Evolutionary conservation across 1,284 basidiomycete species (phyloP).

Genomic region (Trametes versicolor): DNA sequence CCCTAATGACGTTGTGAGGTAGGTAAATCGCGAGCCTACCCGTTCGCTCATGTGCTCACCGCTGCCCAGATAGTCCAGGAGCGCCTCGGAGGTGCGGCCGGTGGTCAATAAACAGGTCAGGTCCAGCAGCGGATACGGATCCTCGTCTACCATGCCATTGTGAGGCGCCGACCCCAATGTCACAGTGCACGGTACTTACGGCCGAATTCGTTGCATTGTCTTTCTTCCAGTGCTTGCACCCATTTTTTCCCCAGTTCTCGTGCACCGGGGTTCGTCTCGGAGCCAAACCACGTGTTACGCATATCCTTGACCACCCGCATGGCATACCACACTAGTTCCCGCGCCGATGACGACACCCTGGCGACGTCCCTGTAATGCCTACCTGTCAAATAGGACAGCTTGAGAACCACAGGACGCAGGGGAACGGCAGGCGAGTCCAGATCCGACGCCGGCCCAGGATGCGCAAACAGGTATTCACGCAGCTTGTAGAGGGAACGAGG

Average conservation of each 20-base stretch:
- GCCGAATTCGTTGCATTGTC: conserved; percentile 70
- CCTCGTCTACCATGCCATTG: conserved; percentile 54
- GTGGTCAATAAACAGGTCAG: conserved; percentile 77
- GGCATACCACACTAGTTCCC: conserved; percentile 76
- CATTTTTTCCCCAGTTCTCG: conserved; percentile 78
- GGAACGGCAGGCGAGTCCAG: conserved; percentile 32
- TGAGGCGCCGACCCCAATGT: background rate
- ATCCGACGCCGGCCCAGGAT: conserved; percentile 46
- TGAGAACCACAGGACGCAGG: conserved; percentile 58
- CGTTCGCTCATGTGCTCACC: conserved; percentile 83
- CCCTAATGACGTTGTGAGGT: conserved; percentile 10
- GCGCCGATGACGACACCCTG: conserved; percentile 71
- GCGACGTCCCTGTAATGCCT: conserved; percentile 73
- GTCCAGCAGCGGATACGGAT: conserved; percentile 72
- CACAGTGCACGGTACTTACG: conserved; percentile 53
- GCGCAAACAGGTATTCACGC: conserved; percentile 52
- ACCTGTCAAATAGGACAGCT: conserved; percentile 66
- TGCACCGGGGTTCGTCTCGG: conserved; percentile 69
- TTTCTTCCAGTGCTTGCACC: conserved; percentile 68
- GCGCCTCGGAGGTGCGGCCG: conserved; percentile 71
- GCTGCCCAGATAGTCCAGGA: conserved; percentile 78
- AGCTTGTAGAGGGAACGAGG: conserved; percentile 62
- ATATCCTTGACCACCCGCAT: conserved; percentile 77
- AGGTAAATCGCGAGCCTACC: conserved; percentile 51
- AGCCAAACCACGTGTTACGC: conserved; percentile 75